Conservation (phyloP, 2,329 filamentous ascomycete genomes). For the Curvularia eragrostidis region DNA sequence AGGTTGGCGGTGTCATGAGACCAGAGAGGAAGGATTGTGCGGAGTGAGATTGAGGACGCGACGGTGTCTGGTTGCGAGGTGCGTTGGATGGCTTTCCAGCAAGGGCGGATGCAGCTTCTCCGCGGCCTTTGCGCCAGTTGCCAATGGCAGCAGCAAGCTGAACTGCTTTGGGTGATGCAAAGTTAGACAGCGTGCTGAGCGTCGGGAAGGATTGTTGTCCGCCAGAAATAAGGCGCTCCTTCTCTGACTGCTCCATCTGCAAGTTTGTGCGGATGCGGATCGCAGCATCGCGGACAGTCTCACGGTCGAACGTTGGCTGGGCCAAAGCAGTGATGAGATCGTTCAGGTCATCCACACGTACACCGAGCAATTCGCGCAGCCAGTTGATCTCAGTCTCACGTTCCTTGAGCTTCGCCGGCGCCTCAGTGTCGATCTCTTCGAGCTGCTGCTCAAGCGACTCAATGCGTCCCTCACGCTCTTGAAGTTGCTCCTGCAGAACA, state of each 20-base stretch:
- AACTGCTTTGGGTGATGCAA: conserved; percentile 82
- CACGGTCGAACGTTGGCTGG: conserved; percentile 75
- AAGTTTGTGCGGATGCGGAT: conserved; percentile 93
- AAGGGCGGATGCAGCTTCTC: conserved; percentile 57
- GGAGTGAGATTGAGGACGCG: conserved; percentile 51
- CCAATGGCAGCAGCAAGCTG: conserved; percentile 97
- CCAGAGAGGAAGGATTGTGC: conserved; percentile 74
- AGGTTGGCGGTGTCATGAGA: conserved; percentile 87
- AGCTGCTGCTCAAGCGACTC: conserved; percentile 82
- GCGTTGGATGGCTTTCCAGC: conserved; percentile 38
- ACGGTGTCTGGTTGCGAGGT: conserved; percentile 45
- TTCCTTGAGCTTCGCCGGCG: conserved; percentile 82
- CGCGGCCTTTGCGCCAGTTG: conserved; percentile 79
- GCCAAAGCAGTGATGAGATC: conserved; percentile 86
- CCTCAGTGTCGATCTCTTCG: conserved; percentile 74
- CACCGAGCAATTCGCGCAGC: conserved; percentile 90
- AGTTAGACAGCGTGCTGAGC: conserved; percentile 76
- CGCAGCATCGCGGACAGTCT: conserved; percentile 83
- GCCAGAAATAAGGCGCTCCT: conserved; percentile 80
- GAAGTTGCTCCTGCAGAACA: conserved; percentile 94
- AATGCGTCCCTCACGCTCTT: conserved; percentile 88
- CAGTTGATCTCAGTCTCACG: conserved; percentile 93
- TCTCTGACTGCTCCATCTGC: conserved; percentile 97
- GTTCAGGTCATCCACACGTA: conserved; percentile 87
- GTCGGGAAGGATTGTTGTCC: conserved; percentile 69